Base-by-base conservation (phyloP, 1,284 basidiomycete genomes). In the Cryptococcus sp. region DNA sequence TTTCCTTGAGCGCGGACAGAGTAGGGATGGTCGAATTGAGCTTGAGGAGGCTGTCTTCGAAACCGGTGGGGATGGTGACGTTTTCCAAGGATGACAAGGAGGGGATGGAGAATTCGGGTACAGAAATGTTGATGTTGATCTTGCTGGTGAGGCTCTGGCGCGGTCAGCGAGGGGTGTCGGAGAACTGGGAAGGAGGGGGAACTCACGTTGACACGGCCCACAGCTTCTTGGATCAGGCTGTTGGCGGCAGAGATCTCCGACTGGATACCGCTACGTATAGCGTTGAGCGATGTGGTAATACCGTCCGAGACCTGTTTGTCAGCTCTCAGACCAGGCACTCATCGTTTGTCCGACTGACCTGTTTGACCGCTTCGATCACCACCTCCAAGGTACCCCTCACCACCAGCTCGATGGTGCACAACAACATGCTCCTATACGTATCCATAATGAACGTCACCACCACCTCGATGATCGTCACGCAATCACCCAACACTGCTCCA, bases 401-500 rank as follows among this genome's bases (percentile, higher is more conserved):
- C 12, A 89, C 82, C 40, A 97, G 78, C 74, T 97, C 89, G 56
- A 97, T 75, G 56, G 94, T 90, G 73, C 93, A 97, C 43, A 97
- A 77, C 59, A 95, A 83, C 1, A 92, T 84, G 4, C 87, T 90
- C 33, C 90, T 83, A 69, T 97, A 98, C 46, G 85, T 82, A 72
- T 92, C 86, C 60, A 97, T 82, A 51, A 95, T 80, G 72, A 97
- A 97, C 59, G 88, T 86, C 71, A 94, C 85, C 59, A 94, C 82
- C 1, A 78, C 82, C 66, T 93, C 86, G 79, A 94, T 85, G 35
- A 83, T 76, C 0, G 85, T 91, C 51, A 94, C 75, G 51, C 73
- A 65, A 58, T 56, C 56, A 28, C 87, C 75, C 47, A 93, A 78
- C 4, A 83, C 80, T 5, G 76, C 80, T 23, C 87, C 83, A 16